Evolutionary conservation across 2,329 filamentous ascomycete genomes (phyloP), one percentile per base, ranked within the genome.

Genomic region (Hypoxylon rubiginosum): DNA sequence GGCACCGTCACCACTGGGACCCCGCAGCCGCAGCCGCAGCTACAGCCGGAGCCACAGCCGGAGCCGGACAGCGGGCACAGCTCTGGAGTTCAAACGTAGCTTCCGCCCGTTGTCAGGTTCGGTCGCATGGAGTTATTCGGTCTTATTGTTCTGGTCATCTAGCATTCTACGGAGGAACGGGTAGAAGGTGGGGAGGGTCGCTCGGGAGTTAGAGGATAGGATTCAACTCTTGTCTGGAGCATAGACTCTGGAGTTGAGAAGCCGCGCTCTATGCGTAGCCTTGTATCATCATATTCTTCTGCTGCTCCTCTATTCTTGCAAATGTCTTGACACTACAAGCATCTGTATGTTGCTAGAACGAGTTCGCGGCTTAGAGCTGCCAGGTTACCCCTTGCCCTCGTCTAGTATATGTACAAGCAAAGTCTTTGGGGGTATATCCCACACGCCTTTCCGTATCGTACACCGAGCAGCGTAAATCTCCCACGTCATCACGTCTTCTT

Each of bases 401-500:
- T 34, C 15, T 43, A 57, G 46, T 19, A 41, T 57, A 51, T 50
- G 28, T 55, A 59, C 57, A 51, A 30, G 17, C 7, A 34, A 11
- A 2, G 9, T 67, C 56, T 39, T 56, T 19, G 6, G 45, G 66
- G 66, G 63, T 69, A 69, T 69, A 58, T 64, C 57, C 58, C 21
- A 57, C 48, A n/a, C n/a, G n/a, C n/a, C 32, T 52, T 50, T 49
- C 48, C 48, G 8, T 69, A 69, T 66, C 30, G 46, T 69, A 69
- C 66, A 68, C 15, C 15, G 45, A 17, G 17, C 46, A n/a, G 26
- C 39, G 17, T 17, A n/a, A 13, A 13, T 17, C 34, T 15, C 13
- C 5, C n/a, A 7, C 19, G 21, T 43, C 15, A 51, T 13, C 46
- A 73, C 19, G 67, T 50, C 70, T 74, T 76, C 78, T 86, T 88